Evolutionary conservation across 2,329 filamentous ascomycete genomes (phyloP).

Genomic region (Trichoderma arundinaceum): DNA sequence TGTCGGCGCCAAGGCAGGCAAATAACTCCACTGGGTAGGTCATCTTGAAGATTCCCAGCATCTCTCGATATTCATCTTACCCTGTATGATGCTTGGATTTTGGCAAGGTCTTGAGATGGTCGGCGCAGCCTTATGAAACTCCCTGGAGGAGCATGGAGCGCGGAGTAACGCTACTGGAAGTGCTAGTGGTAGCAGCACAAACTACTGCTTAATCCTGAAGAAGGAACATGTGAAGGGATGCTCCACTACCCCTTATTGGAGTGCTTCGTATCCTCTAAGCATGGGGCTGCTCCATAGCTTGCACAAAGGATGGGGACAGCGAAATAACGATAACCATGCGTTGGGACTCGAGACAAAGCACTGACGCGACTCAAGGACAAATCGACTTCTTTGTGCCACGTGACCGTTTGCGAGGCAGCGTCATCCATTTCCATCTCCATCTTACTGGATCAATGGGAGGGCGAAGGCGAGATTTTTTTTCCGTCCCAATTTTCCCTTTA

Average conservation of each 20-base stretch:
- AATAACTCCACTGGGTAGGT: neutral
- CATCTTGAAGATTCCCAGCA: conserved; percentile 1
- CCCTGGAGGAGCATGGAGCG: neutral
- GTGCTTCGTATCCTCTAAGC: neutral
- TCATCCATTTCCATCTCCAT: neutral
- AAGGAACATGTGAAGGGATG: neutral
- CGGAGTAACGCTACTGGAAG: neutral
- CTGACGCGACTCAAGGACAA: neutral
- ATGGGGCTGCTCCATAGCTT: neutral
- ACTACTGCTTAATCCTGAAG: neutral
- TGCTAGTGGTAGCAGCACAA: neutral
- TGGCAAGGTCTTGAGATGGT: neutral
- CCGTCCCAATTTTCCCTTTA: neutral
- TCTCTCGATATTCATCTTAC: neutral
- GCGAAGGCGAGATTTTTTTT: neutral
- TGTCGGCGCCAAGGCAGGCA: neutral
- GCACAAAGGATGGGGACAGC: conserved; percentile 11
- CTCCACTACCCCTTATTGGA: conserved; percentile 1
- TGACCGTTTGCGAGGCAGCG: neutral
- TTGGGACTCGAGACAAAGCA: conserved; percentile 10
- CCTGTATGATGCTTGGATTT: conserved; percentile 7
- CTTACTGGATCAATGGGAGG: neutral
- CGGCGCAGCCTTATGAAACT: conserved; percentile 19
- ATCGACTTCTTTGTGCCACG: conserved; percentile 14
- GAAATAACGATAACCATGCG: conserved; percentile 11